phyloP scores from a whole-genome alignment of 2,329 filamentous ascomycete species.

The Waltergamsia citrina region DNA sequence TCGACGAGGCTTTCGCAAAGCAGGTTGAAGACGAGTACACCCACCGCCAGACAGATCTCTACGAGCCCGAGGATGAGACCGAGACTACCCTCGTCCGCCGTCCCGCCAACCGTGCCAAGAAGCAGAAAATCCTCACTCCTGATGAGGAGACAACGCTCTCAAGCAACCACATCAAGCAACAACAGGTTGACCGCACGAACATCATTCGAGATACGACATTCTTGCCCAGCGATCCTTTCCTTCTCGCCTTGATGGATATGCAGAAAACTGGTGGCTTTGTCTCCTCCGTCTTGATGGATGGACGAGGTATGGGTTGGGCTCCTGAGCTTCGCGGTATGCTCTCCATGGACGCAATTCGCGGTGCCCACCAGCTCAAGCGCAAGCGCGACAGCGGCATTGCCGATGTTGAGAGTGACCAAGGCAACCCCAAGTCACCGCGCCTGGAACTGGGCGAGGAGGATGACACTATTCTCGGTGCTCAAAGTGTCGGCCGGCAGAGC shows the following conservation, averaged over 20 bases:
- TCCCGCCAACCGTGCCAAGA: conserved; percentile 62
- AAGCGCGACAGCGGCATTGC: conserved; percentile 86
- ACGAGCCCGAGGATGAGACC: conserved; percentile 49
- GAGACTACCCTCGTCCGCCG: conserved; percentile 52
- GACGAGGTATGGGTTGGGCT: conserved; percentile 71
- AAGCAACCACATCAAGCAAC: conserved; percentile 70
- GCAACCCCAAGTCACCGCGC: conserved; percentile 58
- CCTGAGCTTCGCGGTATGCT: conserved; percentile 88
- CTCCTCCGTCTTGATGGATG: conserved; percentile 74
- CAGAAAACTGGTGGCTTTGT: conserved; percentile 89
- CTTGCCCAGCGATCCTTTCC: conserved; percentile 75
- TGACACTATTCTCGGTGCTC: conserved; percentile 45
- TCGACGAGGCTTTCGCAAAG: conserved; percentile 52
- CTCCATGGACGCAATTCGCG: conserved; percentile 73
- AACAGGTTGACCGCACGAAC: conserved; percentile 76
- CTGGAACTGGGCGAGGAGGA: conserved; percentile 62
- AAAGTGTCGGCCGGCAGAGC: conserved; percentile 42
- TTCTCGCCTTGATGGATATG: conserved; percentile 83
- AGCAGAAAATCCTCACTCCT: conserved; percentile 72
- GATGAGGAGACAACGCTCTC: conserved; percentile 74
- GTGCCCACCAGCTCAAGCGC: conserved; percentile 75
- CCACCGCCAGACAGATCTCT: conserved; percentile 46
- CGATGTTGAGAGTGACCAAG: conserved; percentile 62
- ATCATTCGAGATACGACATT: conserved; percentile 79
- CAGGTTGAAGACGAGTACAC: conserved; percentile 51